These are phyloP conservation scores for Coemansia sp. DNA, from an alignment of 192 early-diverging fungal genomes.

Conservation along the genomic window DNA sequence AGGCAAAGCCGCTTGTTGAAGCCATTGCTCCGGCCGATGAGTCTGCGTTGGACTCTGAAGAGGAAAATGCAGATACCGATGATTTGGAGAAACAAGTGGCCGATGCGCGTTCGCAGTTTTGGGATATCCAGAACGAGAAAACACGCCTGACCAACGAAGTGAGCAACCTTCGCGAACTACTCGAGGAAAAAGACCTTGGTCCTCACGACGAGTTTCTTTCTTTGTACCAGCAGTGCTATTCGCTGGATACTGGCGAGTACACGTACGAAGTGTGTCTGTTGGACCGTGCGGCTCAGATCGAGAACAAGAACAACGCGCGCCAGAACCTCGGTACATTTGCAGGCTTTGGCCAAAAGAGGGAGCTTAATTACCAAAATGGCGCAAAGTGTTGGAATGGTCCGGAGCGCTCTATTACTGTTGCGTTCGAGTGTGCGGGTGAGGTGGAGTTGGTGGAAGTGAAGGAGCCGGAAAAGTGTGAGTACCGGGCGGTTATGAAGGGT, in stretches of 20 bases:
- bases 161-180: constrained; percentile 53
- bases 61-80: background rate
- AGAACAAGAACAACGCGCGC: constrained; percentile 57
- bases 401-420: constrained; percentile 66
- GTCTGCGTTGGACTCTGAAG: background rate
- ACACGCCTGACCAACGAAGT: constrained; percentile 35
- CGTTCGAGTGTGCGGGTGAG: constrained; percentile 71
- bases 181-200: constrained; percentile 68
- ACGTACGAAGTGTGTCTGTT: constrained; percentile 79
- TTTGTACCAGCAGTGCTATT: constrained; percentile 67
- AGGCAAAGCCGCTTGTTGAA: constrained; percentile 16
- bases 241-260: constrained; percentile 59
- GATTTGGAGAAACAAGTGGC: constrained; percentile 8
- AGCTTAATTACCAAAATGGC: constrained; percentile 71
- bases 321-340: constrained; percentile 61
- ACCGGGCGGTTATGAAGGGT: constrained; percentile 66
- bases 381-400: constrained; percentile 96
- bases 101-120: constrained; percentile 21
- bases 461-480: constrained; percentile 96
- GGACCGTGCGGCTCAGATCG: constrained; percentile 72
- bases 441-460: constrained; percentile 67
- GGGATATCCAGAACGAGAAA: constrained; percentile 16
- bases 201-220: constrained; percentile 64
- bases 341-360: constrained; percentile 40
- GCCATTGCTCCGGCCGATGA: background rate